Evolutionary conservation across 805 yeast genomes (phyloP).

Genomic region (Lachancea thermotolerans): DNA sequence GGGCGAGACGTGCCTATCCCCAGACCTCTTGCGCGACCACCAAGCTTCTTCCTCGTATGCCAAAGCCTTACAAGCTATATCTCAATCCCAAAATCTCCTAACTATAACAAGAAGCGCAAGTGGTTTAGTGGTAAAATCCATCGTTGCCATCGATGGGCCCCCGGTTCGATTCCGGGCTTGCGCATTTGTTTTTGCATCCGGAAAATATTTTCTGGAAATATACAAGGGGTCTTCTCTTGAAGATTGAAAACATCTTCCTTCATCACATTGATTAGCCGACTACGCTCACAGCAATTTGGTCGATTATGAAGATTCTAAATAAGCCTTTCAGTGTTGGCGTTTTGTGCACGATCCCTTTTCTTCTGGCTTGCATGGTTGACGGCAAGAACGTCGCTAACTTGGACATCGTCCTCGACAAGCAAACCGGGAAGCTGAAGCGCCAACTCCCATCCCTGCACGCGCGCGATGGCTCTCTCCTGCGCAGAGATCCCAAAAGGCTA

Average conservation of each 20-base stretch:
- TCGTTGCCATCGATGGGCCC: conserved; percentile 32
- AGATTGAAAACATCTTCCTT: too few relatives aligned
- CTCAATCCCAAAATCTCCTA: too few relatives aligned
- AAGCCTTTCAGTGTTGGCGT: background rate
- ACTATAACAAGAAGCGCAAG: conserved; percentile 18
- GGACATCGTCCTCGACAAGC: conserved; percentile 1
- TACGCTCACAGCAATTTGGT: background rate
- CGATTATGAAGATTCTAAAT: background rate
- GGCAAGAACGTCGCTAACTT: conserved; percentile 6
- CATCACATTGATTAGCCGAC: too few relatives aligned
- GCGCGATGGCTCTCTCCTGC: conserved; percentile 1
- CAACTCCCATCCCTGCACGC: conserved; percentile 1
- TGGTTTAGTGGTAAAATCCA: conserved; percentile 31
- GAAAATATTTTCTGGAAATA: background rate
- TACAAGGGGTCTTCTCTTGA: background rate
- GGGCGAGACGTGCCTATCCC: too few relatives aligned
- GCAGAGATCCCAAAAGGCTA: conserved; percentile 1
- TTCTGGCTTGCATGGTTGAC: background rate
- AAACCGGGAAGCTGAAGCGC: conserved; percentile 6
- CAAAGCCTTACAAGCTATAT: too few relatives aligned
- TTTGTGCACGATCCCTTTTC: background rate
- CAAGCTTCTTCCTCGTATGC: too few relatives aligned
- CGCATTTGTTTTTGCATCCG: conserved; percentile 13
- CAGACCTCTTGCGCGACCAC: too few relatives aligned
- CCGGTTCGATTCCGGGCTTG: conserved; percentile 31